These are phyloP conservation scores for Nicotiana paniculata DNA, from an alignment of 257 asterid genomes.

Conservation along the genomic window DNA sequence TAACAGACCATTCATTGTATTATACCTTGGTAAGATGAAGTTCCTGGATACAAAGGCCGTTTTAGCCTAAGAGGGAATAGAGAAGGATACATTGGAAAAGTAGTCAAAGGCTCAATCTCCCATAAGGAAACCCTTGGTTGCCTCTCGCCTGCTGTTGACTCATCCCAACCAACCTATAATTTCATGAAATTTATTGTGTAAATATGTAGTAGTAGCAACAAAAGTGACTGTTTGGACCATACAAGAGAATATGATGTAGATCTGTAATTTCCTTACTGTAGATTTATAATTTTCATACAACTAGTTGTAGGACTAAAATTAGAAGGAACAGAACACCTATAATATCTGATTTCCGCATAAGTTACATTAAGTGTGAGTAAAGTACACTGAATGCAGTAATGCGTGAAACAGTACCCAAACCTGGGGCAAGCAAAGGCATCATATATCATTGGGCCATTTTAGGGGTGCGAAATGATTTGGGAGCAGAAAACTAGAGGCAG, in stretches of 20 bases:
- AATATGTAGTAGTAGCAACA: not conserved
- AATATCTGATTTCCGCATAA: not conserved
- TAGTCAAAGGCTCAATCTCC: slow-evolving; percentile 97
- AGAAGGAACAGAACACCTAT: not conserved
- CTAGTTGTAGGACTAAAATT: not conserved
- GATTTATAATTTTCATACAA: not conserved
- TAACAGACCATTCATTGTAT: not conserved
- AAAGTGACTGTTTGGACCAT: not conserved
- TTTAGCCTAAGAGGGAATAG: slow-evolving; percentile 82
- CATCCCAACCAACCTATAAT: slow-evolving; percentile 96
- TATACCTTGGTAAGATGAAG: slow-evolving; percentile 83
- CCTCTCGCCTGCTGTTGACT: slow-evolving; percentile 95
- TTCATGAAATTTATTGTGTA: not conserved
- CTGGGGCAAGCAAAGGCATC: not conserved
- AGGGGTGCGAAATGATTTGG: not conserved
- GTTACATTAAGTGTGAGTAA: not conserved
- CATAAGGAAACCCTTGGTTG: slow-evolving; percentile 94
- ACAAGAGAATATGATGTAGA: not conserved
- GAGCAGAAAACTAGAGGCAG: not conserved
- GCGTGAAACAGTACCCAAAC: not conserved
- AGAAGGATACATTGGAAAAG: slow-evolving; percentile 96
- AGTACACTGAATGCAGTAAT: not conserved
- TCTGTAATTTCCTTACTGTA: not conserved
- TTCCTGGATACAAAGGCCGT: slow-evolving; percentile 97
- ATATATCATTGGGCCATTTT: not conserved